Percentiles rank a stretch among this genome's conserved stretches.
These are phyloP conservation scores for Chernovozyma sophiae-reginae DNA, from an alignment of 1,139 yeast genomes.

Conservation along the genomic window DNA sequence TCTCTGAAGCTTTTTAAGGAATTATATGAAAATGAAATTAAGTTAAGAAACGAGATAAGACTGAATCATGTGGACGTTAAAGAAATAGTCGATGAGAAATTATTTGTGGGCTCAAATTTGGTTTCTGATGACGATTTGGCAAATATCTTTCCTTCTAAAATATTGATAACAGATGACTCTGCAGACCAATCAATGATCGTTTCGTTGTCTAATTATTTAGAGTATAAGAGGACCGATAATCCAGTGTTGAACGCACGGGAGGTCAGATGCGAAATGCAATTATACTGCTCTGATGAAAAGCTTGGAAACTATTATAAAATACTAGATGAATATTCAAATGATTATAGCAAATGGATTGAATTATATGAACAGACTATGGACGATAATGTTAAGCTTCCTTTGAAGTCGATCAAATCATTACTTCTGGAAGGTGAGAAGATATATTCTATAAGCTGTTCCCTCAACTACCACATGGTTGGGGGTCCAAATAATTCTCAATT, in stretches of 20 bases:
- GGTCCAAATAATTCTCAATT: slow-evolving; percentile 14
- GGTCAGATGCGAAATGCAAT: slow-evolving; percentile 40
- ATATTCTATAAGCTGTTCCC: slow-evolving; percentile 24
- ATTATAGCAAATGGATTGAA: slow-evolving; percentile 50
- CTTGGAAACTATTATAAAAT: slow-evolving; percentile 32
- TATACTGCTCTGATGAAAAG: slow-evolving; percentile 50
- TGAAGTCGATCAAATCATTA: slow-evolving; percentile 43
- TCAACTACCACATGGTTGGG: neutral
- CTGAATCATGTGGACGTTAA: slow-evolving; percentile 13
- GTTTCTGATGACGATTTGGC: slow-evolving; percentile 51
- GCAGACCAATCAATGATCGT: slow-evolving; percentile 30
- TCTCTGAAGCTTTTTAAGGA: slow-evolving; percentile 29
- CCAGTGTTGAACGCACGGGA: neutral
- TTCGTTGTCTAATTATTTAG: slow-evolving; percentile 44
- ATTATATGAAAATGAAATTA: slow-evolving; percentile 37
- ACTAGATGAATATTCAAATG: slow-evolving; percentile 36
- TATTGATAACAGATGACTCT: slow-evolving; percentile 32
- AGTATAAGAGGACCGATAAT: slow-evolving; percentile 13
- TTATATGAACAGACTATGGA: slow-evolving; percentile 40
- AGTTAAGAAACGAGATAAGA: slow-evolving; percentile 34
- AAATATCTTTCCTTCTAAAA: slow-evolving; percentile 50
- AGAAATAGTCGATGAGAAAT: slow-evolving; percentile 35
- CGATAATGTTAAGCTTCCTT: slow-evolving; percentile 41
- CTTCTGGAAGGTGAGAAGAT: slow-evolving; percentile 56
- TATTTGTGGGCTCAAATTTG: slow-evolving; percentile 25